Evolutionary conservation across 805 yeast species (phyloP).

Genomic region (Sugiyamaella lignohabitans): DNA sequence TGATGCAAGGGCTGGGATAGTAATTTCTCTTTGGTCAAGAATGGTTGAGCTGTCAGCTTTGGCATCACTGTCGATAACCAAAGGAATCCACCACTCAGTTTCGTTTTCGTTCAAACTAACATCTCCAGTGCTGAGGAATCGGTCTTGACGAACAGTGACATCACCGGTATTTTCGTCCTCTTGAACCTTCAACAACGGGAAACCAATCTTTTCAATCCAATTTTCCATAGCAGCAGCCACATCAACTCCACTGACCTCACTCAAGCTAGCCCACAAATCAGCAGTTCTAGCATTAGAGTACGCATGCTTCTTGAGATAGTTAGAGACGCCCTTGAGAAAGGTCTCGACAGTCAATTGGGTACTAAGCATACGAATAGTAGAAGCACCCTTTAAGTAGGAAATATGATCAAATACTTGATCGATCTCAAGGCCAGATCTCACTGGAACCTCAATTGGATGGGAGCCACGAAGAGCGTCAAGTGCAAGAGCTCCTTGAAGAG

Average conservation of each 20-base stretch:
- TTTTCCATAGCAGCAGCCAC: constrained; percentile 67
- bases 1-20: constrained; percentile 15
- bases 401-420: constrained; percentile 82
- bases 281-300: constrained; percentile 73
- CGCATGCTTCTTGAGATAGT: constrained; percentile 66
- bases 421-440: constrained; percentile 68
- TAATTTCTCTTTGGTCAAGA: constrained; percentile 14
- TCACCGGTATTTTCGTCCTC: constrained; percentile 43
- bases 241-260: constrained; percentile 65
- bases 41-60: constrained; percentile 28
- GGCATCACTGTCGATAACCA: constrained; percentile 24
- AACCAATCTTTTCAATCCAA: constrained; percentile 78
- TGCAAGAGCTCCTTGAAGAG: constrained; percentile 62
- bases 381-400: constrained; percentile 76
- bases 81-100: constrained; percentile 45
- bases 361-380: constrained; percentile 71
- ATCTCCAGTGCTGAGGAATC: constrained; percentile 72
- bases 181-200: constrained; percentile 62
- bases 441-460: constrained; percentile 82
- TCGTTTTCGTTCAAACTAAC: constrained; percentile 68
- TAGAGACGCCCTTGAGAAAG: constrained; percentile 73
- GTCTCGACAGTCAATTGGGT: constrained; percentile 73
- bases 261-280: constrained; percentile 69
- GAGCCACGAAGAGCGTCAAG: constrained; percentile 74
- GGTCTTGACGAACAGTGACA: constrained; percentile 57